Conservation (phyloP, 768 basidiomycete species). For the Lyophyllum decastes region DNA sequence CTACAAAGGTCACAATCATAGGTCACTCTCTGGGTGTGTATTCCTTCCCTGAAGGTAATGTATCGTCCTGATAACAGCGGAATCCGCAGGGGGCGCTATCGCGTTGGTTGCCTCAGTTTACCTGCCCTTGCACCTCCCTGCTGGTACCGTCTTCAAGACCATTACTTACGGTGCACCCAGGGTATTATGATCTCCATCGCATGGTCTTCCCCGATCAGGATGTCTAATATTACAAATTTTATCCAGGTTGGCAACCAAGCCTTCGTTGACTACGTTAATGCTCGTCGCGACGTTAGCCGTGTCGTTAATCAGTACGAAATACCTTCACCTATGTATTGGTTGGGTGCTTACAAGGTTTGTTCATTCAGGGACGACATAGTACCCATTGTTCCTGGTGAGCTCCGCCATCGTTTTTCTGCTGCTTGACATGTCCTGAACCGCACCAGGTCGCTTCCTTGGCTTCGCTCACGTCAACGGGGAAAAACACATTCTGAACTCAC, state of each 20-base stretch:
- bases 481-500: conserved; percentile 34
- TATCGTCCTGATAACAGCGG: neutral
- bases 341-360: neutral
- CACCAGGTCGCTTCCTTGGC: conserved; percentile 36
- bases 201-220: neutral
- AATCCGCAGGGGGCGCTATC: conserved; percentile 19
- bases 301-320: conserved; percentile 50
- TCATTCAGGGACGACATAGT: conserved; percentile 35
- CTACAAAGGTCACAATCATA: conserved; percentile 42
- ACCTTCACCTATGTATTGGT: neutral
- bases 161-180: conserved; percentile 25
- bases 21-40: conserved; percentile 39
- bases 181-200: conserved; percentile 3
- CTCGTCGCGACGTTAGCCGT: conserved; percentile 44
- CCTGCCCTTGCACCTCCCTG: conserved; percentile 22
- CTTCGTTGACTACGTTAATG: conserved; percentile 59
- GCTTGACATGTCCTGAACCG: neutral
- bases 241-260: conserved; percentile 52
- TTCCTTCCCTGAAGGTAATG: neutral
- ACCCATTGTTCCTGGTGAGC: conserved; percentile 39
- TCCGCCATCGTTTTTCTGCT: neutral
- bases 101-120: conserved; percentile 27
- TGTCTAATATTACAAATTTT: neutral
- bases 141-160: conserved; percentile 18
- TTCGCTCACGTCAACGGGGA: conserved; percentile 49